phyloP scores from a whole-genome alignment of 441 rosid species.

The Gossypium trilobum region DNA sequence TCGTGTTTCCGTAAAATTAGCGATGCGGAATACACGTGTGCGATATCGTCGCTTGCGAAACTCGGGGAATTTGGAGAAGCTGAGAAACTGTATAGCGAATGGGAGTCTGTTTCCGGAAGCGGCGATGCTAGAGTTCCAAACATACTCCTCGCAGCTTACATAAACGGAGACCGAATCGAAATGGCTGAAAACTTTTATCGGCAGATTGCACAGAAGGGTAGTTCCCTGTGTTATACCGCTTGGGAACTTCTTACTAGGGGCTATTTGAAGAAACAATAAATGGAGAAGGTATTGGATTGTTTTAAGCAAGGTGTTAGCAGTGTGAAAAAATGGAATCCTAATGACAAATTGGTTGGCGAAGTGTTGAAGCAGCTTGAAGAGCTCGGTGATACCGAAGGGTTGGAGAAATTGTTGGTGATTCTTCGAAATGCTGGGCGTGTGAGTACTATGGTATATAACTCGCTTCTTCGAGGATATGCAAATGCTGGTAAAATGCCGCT shows the following conservation, averaged over 20 bases:
- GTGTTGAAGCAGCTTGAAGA: conserved; percentile 44
- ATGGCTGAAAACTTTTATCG: conserved; percentile 43
- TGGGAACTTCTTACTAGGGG: conserved; percentile 79
- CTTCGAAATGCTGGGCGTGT: conserved; percentile 47
- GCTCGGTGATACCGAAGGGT: conserved; percentile 42
- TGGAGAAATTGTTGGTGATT: conserved; percentile 35
- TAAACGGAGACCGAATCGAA: conserved; percentile 42
- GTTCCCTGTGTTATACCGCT: conserved; percentile 58
- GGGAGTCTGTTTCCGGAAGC: conserved; percentile 62
- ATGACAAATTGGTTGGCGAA: conserved; percentile 38
- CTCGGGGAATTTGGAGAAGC: conserved; percentile 60
- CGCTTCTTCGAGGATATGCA: conserved; percentile 4
- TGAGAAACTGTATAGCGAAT: conserved; percentile 57
- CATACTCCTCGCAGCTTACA: conserved; percentile 56
- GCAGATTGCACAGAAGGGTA: conserved; percentile 41
- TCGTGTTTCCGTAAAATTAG: conserved; percentile 50
- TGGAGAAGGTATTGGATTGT: conserved; percentile 49
- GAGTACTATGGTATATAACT: conserved; percentile 15
- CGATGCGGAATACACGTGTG: conserved; percentile 59
- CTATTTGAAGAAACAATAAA: conserved; percentile 39
- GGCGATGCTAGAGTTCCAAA: conserved; percentile 54
- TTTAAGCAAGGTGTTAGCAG: conserved; percentile 54
- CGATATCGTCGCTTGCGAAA: conserved; percentile 63
- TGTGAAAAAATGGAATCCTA: conserved; percentile 58
- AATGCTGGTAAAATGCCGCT: background rate